Base-by-base conservation (phyloP, 768 basidiomycete genomes). In the Tylopilus vinaceipallidus region DNA sequence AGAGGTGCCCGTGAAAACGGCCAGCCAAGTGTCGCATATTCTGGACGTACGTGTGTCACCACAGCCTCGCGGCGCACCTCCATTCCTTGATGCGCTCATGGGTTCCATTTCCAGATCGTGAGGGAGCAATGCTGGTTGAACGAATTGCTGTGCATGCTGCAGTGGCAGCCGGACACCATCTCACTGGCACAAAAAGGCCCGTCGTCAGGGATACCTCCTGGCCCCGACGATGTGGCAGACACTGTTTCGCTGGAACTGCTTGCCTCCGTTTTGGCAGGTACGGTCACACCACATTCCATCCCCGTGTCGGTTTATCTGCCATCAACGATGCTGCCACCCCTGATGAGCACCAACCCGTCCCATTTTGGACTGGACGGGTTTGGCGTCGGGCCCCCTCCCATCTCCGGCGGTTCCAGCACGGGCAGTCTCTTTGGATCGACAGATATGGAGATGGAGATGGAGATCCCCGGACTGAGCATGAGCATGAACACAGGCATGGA, bases 91-190 rank as follows among this genome's bases (percentile, higher is more conserved):
- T 12, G 10, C n/a, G 20, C 46, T 43, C 13, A 44, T 38, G 24
- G 32, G 13, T 16, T 33, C 35, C 35, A 5, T 34, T 35, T 23
- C 23, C 32, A 55, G 50, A 52, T 92, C 58, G 86, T 91, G 5
- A 76, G 79, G 50, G 89, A 91, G 52, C 90, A 91, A 67, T 87
- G 84, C 58, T 92, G 90, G 90, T 60, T 91, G 16, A 92, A 91
- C 59, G 86, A 86, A 58, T 75, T 76, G n/a, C 65, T 92, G 19
- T 59, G 71, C 4, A 74, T 77, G 38, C 81, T 79, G 38, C 67
- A 77, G 12, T 92, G 90, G 89, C 65, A 67, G 23, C 73, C 80
- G 4, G 86, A 89, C 22, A 38, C 24, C 32, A 42, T 39, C 29
- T 13, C 27, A 20, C 26, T 44, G 11, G 37, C 47, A 19, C 53